Percentiles rank a stretch among this genome's conserved stretches.
Conservation (phyloP, 1,139 yeast species). For the Candida sanyaensis region DNA sequence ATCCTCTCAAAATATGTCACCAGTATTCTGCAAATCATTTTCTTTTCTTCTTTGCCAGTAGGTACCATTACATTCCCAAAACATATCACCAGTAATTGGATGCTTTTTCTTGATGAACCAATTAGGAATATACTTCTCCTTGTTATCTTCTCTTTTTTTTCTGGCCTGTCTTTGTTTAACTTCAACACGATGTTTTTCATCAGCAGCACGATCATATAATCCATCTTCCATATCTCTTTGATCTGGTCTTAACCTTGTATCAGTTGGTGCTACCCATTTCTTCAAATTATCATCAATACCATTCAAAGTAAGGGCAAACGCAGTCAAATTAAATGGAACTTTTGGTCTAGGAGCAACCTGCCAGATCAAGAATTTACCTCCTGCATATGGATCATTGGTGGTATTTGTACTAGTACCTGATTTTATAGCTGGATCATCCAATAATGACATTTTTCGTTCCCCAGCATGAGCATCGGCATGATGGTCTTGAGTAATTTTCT, state of each 20-base stretch:
- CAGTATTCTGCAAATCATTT: conserved; percentile 47
- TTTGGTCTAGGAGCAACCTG: conserved; percentile 81
- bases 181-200: conserved; percentile 86
- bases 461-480: conserved; percentile 14
- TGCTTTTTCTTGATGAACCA: conserved; percentile 76
- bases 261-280: conserved; percentile 82
- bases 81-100: conserved; percentile 77
- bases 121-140: conserved; percentile 59
- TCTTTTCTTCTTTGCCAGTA: conserved; percentile 76
- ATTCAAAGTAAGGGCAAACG: conserved; percentile 86
- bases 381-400: conserved; percentile 43
- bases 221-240: conserved; percentile 99
- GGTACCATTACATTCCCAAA: conserved; percentile 71
- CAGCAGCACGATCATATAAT: conserved; percentile 81
- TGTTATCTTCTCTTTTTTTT: conserved; percentile 59
- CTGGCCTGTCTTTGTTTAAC: conserved; percentile 88
- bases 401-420: conserved; percentile 13
- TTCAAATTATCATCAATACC: conserved; percentile 56
- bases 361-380: conserved; percentile 80
- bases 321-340: conserved; percentile 87
- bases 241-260: conserved; percentile 92
- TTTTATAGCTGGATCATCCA: conserved; percentile 18
- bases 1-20: conserved; percentile 52
- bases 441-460: conserved; percentile 30
- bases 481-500: conserved; percentile 40